These are phyloP conservation scores for Penicillium verhagenii DNA, from an alignment of 495 filamentous ascomycete species.

Conservation along the genomic window DNA sequence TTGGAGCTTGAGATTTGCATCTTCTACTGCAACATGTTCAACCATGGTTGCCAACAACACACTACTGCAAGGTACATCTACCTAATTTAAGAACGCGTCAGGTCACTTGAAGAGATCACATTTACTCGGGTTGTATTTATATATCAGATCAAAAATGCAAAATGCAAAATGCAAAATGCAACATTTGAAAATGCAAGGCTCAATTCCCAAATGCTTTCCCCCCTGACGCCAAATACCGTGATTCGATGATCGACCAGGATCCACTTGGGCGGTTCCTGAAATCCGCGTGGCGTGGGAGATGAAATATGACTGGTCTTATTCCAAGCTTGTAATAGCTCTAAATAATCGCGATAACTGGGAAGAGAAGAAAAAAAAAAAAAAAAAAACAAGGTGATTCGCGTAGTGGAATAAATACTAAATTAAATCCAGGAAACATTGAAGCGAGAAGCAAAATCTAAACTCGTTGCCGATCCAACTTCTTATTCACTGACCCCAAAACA, in stretches of 20 bases:
- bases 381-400: too few relatives aligned
- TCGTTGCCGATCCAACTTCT: constrained; percentile 28
- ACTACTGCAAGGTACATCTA: constrained; percentile 17
- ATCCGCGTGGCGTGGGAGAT: constrained; percentile 1
- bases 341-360: too few relatives aligned
- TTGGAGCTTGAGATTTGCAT: background rate
- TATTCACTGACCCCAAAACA: constrained; percentile 73
- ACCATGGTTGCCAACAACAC: constrained; percentile 10
- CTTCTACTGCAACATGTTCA: constrained; percentile 9
- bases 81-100: background rate
- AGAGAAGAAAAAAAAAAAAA: too few relatives aligned
- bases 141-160: too few relatives aligned
- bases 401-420: background rate
- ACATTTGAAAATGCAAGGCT: too few relatives aligned
- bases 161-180: too few relatives aligned
- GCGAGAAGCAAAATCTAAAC: constrained; percentile 17
- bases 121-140: too few relatives aligned
- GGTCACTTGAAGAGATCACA: background rate
- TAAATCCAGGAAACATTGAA: too few relatives aligned
- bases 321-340: too few relatives aligned
- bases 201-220: background rate
- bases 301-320: background rate
- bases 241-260: constrained; percentile 7
- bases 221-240: constrained; percentile 3
- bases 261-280: constrained; percentile 21